These are phyloP conservation scores for Microdochium trichocladiopsis DNA, from an alignment of 2,329 filamentous ascomycete genomes.

Conservation along the genomic window DNA sequence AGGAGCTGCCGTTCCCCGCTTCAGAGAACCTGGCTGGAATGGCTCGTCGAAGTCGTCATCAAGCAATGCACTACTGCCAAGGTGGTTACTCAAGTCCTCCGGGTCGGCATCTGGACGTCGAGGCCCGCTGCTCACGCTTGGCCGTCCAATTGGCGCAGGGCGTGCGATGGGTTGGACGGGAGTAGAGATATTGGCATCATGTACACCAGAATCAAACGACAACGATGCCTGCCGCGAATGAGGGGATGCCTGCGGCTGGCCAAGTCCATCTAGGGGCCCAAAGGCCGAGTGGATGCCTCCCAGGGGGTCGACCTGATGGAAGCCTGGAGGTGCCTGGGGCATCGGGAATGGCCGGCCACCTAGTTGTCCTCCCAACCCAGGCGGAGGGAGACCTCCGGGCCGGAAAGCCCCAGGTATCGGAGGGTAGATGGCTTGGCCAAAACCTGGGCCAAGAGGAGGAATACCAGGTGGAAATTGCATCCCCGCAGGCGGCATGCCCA, in stretches of 20 bases:
- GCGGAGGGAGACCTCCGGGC: constrained; percentile 38
- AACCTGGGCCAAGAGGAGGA: constrained; percentile 49
- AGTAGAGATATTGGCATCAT: constrained; percentile 23
- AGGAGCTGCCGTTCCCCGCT: constrained; percentile 44
- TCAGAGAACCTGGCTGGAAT: constrained; percentile 28
- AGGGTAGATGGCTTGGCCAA: constrained; percentile 31
- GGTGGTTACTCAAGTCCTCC: constrained; percentile 67
- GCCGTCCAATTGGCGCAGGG: constrained; percentile 82
- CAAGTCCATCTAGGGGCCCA: constrained; percentile 16
- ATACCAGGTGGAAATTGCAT: constrained; percentile 51
- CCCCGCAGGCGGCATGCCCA: constrained; percentile 44
- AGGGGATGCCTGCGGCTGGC: constrained; percentile 32
- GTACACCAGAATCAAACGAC: constrained; percentile 51
- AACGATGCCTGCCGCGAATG: constrained; percentile 74
- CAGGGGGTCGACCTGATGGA: constrained; percentile 35
- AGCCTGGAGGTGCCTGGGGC: constrained; percentile 45
- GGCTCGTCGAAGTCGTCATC: constrained; percentile 60
- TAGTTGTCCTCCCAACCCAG: constrained; percentile 38
- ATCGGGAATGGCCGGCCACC: constrained; percentile 34
- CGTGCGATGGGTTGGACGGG: constrained; percentile 69
- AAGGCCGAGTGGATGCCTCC: constrained; percentile 31
- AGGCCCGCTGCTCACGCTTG: constrained; percentile 47
- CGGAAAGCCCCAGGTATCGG: constrained; percentile 33
- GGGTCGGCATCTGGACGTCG: constrained; percentile 37
- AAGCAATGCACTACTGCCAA: constrained; percentile 86